Evolutionary conservation across 352 stramenopile genomes (phyloP).

Genomic region (Peronospora farinosa): DNA sequence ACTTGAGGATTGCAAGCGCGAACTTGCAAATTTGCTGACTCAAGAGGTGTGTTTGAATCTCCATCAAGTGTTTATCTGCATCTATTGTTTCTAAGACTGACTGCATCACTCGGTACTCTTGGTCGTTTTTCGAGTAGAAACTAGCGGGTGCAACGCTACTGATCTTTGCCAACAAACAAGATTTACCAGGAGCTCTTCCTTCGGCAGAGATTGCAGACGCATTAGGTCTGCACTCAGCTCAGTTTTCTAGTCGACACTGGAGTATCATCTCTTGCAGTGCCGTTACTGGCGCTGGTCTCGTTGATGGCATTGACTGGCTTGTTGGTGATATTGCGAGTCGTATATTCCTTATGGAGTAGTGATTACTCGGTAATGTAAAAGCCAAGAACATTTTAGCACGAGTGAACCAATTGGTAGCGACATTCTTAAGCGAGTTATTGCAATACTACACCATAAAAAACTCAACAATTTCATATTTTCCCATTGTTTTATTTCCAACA

Average conservation of each 20-base stretch:
- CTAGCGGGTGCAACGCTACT: slow-evolving; percentile 96
- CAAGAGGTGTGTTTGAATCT: slow-evolving; percentile 57
- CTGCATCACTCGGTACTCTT: slow-evolving; percentile 1
- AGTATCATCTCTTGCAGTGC: slow-evolving; percentile 95
- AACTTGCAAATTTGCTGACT: slow-evolving; percentile 85
- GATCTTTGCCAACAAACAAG: slow-evolving; percentile 99
- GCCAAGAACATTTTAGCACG: not conserved
- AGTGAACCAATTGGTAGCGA: too few relatives aligned
- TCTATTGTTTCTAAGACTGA: not conserved
- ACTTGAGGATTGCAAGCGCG: slow-evolving; percentile 90
- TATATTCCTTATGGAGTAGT: slow-evolving; percentile 92
- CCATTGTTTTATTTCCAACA: too few relatives aligned
- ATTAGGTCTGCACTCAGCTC: slow-evolving; percentile 74
- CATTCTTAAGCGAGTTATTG: too few relatives aligned
- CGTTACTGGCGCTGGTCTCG: slow-evolving; percentile 92
- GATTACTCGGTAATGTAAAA: not conserved
- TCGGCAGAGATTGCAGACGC: slow-evolving; percentile 87
- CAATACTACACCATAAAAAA: too few relatives aligned
- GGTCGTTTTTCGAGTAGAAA: slow-evolving; percentile 65
- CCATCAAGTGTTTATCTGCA: not conserved
- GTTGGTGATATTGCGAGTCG: slow-evolving; percentile 92
- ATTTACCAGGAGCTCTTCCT: slow-evolving; percentile 89
- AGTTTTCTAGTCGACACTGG: slow-evolving; percentile 84
- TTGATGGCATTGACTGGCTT: slow-evolving; percentile 97
- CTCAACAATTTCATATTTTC: too few relatives aligned